phyloP scores from a whole-genome alignment of 257 asterid species.

The Gynochthodes officinalis region DNA sequence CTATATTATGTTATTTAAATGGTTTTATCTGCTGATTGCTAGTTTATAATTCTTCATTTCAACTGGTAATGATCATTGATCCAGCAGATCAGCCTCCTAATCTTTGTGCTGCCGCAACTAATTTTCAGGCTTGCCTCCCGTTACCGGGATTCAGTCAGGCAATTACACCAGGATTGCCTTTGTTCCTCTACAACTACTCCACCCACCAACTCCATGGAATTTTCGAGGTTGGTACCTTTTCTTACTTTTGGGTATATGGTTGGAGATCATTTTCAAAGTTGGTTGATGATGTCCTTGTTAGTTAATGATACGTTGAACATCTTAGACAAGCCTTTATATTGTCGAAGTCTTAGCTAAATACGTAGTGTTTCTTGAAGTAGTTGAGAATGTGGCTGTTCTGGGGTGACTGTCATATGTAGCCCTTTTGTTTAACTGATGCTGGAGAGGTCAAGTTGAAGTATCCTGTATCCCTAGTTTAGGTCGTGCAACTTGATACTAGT shows the following conservation, averaged over 20 bases:
- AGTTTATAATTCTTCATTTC: not conserved
- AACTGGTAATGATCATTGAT: not conserved
- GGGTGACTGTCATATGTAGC: not conserved
- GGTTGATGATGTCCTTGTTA: not conserved
- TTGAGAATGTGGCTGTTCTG: not conserved
- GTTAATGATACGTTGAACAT: not conserved
- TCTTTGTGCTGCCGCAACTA: not conserved
- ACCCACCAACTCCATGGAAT: conserved; percentile 95
- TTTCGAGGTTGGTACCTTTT: conserved; percentile 61
- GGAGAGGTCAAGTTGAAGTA: not conserved
- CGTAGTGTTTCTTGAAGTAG: not conserved
- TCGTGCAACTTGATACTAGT: too few species aligned
- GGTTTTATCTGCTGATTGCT: not conserved
- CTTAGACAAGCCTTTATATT: too few species aligned
- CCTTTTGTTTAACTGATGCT: not conserved
- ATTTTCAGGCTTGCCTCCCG: conserved; percentile 80
- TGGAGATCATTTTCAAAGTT: conserved; percentile 1
- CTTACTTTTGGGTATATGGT: not conserved
- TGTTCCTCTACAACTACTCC: conserved; percentile 87
- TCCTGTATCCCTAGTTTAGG: too few species aligned
- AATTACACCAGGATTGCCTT: conserved; percentile 88
- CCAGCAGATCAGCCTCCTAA: not conserved
- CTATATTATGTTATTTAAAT: too few species aligned
- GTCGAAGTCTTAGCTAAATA: not conserved
- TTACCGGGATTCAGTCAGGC: conserved; percentile 87